Percentiles rank a stretch among this genome's conserved stretches.
These are phyloP conservation scores for Pseudogymnoascus sp. DNA, from an alignment of 2,329 filamentous ascomycete genomes.

Conservation along the genomic window DNA sequence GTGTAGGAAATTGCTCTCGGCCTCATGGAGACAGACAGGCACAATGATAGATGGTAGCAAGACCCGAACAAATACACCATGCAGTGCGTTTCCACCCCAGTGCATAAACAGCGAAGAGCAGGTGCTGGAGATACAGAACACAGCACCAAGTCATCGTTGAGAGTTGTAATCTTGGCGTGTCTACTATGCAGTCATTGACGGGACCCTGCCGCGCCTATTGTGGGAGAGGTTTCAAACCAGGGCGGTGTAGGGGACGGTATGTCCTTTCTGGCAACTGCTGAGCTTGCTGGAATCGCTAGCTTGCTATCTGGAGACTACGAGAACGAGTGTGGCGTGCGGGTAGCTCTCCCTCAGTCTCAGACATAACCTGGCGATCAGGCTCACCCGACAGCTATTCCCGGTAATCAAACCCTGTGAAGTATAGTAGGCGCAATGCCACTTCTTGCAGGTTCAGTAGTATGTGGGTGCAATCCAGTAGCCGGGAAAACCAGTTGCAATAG, in stretches of 20 bases:
- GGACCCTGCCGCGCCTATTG: constrained; percentile 7
- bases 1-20: background rate
- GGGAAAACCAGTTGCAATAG: background rate
- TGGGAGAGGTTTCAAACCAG: background rate
- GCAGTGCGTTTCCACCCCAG: too few species aligned
- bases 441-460: background rate
- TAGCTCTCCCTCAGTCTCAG: background rate
- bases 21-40: background rate
- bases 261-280: background rate
- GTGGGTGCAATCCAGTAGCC: background rate
- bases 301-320: background rate
- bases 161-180: background rate
- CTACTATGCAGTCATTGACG: background rate
- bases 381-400: background rate
- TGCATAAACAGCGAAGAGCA: background rate
- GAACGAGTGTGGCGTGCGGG: background rate
- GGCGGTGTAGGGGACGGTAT: background rate
- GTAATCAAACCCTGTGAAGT: background rate
- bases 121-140: background rate
- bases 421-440: background rate
- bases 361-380: background rate
- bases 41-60: background rate
- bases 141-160: background rate
- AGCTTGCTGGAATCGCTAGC: background rate
- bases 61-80: background rate